Evolutionary conservation across 148 eudicot genomes (phyloP).

Genomic region (Bassia scoparia): DNA sequence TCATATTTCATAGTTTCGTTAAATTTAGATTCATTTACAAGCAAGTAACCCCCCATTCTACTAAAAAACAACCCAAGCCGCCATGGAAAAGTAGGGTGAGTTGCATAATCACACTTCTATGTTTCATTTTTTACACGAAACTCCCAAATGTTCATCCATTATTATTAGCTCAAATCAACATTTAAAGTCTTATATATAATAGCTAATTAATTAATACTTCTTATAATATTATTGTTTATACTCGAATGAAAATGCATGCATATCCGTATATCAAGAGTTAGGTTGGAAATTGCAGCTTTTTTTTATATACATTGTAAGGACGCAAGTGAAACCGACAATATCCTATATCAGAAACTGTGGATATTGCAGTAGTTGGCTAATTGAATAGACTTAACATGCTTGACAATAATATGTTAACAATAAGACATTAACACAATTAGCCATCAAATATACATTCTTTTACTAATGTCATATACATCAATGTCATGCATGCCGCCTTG

Average conservation of each 20-base stretch:
- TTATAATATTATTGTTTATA: not conserved
- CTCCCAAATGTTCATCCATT: constrained; percentile 5
- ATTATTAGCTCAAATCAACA: not conserved
- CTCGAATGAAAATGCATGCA: not conserved
- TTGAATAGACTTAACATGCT: no score
- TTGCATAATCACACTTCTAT: not conserved
- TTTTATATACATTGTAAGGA: no score
- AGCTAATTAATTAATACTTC: not conserved
- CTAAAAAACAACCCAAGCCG: constrained; percentile 22
- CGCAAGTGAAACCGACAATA: no score
- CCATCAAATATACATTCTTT: no score
- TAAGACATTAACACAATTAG: no score
- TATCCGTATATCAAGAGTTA: not conserved
- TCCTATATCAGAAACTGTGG: no score
- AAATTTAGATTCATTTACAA: constrained; percentile 8
- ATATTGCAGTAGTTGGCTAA: no score
- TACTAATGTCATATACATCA: no score
- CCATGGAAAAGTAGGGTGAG: not conserved
- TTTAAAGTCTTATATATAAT: not conserved
- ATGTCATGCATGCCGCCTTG: no score
- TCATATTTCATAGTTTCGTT: not conserved
- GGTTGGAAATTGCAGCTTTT: no score
- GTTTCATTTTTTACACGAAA: constrained; percentile 22
- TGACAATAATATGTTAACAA: no score
- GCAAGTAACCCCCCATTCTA: constrained; percentile 5